These are phyloP conservation scores for Zygosaccharomyces sapae DNA, from an alignment of 1,139 yeast genomes.

Conservation along the genomic window DNA sequence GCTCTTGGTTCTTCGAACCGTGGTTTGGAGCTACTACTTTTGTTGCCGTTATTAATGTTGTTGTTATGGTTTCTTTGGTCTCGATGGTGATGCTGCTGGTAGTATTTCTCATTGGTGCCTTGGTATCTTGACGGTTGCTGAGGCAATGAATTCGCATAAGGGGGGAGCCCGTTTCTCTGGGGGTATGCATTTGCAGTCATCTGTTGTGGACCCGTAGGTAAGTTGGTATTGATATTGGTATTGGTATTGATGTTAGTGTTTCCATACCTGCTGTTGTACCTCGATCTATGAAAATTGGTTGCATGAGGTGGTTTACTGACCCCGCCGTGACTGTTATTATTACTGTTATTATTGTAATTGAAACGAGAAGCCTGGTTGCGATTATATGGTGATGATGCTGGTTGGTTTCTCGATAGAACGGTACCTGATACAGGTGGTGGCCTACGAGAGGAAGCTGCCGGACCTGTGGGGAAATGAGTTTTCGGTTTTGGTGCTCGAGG, in stretches of 20 bases:
- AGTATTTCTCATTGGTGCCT: conserved; percentile 4
- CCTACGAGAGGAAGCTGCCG: background rate
- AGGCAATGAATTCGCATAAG: background rate
- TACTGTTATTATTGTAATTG: conserved; percentile 6
- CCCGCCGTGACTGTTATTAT: background rate
- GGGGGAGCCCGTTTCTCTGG: background rate
- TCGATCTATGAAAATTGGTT: conserved; percentile 6
- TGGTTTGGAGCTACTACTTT: background rate
- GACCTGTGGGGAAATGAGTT: conserved; percentile 10
- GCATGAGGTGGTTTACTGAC: conserved; percentile 2
- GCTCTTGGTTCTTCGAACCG: background rate
- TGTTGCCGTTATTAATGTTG: too few relatives aligned
- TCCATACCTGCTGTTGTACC: conserved; percentile 9
- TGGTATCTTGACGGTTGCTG: conserved; percentile 11
- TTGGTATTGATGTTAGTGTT: background rate
- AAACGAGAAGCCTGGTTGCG: conserved; percentile 1
- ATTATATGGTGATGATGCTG: too few relatives aligned
- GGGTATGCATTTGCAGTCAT: background rate
- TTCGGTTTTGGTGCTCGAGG: conserved; percentile 3
- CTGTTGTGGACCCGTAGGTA: conserved; percentile 11
- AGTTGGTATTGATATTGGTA: too few relatives aligned
- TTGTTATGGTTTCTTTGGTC: background rate
- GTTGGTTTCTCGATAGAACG: conserved; percentile 1
- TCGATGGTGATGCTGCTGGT: conserved; percentile 6
- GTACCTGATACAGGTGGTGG: background rate